Evolutionary conservation across 2,329 filamentous ascomycete species (phyloP), one percentile per base, ranked within the genome.

Genomic region (Fusarium sublunatum): DNA sequence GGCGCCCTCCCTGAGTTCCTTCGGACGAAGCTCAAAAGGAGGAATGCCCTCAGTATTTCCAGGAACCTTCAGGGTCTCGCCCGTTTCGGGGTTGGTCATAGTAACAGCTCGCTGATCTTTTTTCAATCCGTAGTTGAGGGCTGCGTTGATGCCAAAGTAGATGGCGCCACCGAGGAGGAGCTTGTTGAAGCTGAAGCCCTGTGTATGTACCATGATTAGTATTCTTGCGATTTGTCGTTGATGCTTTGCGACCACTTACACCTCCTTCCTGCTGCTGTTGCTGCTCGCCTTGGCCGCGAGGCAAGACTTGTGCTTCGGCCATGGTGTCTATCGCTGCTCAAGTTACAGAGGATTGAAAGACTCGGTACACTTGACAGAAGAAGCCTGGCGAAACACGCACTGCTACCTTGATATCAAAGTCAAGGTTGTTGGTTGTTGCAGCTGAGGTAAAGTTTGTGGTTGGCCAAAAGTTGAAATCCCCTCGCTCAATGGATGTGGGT

Each of bases 11-110:
- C 88, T 75, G 72, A 88, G 79, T 57, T 76, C 74, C 58, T 81
- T 76, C n/a, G 90, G 88, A 47, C 90, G 86, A 59, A 88, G 80
- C 50, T 82, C 80, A 73, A 88, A 93, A 15, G 87, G 77, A 26
- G 89, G 88, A 51, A 92, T 87, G 19, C 79, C 79, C 46, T 78
- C 83, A 28, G 79, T 80, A 68, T 84, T 86, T 49, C 79, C 78
- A 40, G 84, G 80, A 22, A 87, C 82, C 58, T 80, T 79, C 64
- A 88, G 78, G 13, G 79, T 67, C 42, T 84, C 80, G 55, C 86
- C 86, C 19, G 78, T 76, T 24, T 68, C 67, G 52, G 84, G 80
- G 56, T 84, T 80, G 68, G 80, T 80, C 19, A 80, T 78, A 29
- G 80, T 76, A 48, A 82, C 79, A 45, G 79, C 81, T 42, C 77